Conservation (phyloP, 768 basidiomycete genomes). For the Lactarius indigo region DNA sequence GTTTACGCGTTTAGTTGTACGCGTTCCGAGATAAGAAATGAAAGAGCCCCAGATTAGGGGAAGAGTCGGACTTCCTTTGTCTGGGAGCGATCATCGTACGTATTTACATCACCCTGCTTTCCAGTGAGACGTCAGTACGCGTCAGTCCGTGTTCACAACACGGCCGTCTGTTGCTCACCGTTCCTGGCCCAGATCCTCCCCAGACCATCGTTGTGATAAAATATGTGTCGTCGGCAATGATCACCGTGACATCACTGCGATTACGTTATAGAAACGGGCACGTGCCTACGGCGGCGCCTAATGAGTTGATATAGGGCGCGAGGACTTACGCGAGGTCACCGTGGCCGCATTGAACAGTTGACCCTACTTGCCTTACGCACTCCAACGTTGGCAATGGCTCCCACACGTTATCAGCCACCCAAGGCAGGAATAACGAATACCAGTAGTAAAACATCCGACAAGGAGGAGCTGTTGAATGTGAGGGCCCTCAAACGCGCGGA, state of each 20-base stretch:
- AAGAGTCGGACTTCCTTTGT: too few relatives aligned
- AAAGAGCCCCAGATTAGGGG: too few relatives aligned
- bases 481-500: conserved; percentile 4
- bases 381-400: not conserved
- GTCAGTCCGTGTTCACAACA: too few relatives aligned
- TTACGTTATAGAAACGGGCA: too few relatives aligned
- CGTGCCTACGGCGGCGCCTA: not conserved
- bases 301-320: too few relatives aligned
- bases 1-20: too few relatives aligned
- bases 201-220: not conserved
- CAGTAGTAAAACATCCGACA: not conserved
- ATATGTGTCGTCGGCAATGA: not conserved
- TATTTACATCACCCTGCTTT: too few relatives aligned
- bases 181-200: not conserved
- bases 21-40: too few relatives aligned
- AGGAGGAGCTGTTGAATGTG: not conserved
- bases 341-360: not conserved
- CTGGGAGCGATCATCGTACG: too few relatives aligned
- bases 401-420: not conserved
- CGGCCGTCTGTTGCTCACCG: too few relatives aligned
- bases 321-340: too few relatives aligned
- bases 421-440: not conserved
- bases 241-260: not conserved
- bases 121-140: too few relatives aligned
- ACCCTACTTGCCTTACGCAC: not conserved